Conservation (phyloP, 345 rosid species). For the Heritiera littoralis region DNA sequence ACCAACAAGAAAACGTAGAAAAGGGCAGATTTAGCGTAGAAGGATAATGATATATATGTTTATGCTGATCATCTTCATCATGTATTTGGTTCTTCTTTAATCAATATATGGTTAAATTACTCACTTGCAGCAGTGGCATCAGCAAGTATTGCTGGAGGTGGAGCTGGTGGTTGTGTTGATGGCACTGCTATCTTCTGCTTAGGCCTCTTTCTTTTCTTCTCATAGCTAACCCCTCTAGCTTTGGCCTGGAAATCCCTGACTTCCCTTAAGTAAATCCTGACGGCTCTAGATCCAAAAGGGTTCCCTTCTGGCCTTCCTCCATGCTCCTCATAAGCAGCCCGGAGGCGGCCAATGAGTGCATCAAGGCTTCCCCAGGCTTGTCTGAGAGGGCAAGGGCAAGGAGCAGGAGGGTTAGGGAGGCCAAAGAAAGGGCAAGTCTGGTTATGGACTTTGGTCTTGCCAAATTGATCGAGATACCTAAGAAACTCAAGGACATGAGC, state of each 20-base stretch:
- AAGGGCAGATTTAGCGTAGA: background rate
- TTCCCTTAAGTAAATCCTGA: constrained; percentile 79
- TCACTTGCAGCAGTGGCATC: constrained; percentile 25
- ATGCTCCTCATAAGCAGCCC: constrained; percentile 94
- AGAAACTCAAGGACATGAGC: constrained; percentile 89
- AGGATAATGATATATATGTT: background rate
- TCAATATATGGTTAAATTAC: background rate
- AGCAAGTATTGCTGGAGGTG: constrained; percentile 25
- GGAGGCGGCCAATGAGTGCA: constrained; percentile 91
- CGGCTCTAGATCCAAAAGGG: constrained; percentile 88
- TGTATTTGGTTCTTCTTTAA: background rate
- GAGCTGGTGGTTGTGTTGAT: constrained; percentile 14
- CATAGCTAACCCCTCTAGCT: constrained; percentile 91
- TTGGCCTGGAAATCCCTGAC: constrained; percentile 94
- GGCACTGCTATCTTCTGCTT: constrained; percentile 37
- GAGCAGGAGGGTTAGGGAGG: constrained; percentile 81
- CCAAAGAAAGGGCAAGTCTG: constrained; percentile 90
- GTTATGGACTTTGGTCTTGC: constrained; percentile 78
- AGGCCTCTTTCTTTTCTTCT: constrained; percentile 76
- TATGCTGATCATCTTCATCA: background rate
- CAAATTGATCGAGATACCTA: constrained; percentile 71
- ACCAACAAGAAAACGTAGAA: background rate
- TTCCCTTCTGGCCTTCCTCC: constrained; percentile 83
- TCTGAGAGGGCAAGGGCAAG: constrained; percentile 87
- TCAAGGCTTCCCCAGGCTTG: constrained; percentile 99